These are phyloP conservation scores for Papiliotrema fonsecae DNA, from an alignment of 1,284 basidiomycete genomes.

Conservation along the genomic window DNA sequence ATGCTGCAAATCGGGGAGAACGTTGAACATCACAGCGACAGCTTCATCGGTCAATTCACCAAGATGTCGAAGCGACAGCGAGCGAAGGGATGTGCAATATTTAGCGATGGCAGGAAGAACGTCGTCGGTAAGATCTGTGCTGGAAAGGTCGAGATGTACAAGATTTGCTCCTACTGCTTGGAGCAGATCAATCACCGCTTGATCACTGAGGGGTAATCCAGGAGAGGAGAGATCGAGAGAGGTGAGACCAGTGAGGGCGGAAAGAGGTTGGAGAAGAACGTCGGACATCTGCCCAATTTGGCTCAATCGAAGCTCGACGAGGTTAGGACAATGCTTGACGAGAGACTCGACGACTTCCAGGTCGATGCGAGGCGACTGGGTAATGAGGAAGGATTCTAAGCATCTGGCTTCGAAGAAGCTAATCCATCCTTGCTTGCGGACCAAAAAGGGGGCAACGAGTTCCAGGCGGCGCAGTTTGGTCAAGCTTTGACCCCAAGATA, in stretches of 20 bases:
- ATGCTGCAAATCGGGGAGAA: slow-evolving; percentile 49
- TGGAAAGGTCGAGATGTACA: slow-evolving; percentile 61
- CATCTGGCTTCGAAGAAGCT: slow-evolving; percentile 63
- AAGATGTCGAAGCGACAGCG: slow-evolving; percentile 59
- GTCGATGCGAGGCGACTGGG: slow-evolving; percentile 84
- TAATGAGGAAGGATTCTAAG: slow-evolving; percentile 73
- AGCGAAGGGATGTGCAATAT: slow-evolving; percentile 54
- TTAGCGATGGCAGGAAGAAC: slow-evolving; percentile 60
- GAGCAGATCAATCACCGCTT: slow-evolving; percentile 59
- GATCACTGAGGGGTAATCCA: slow-evolving; percentile 53
- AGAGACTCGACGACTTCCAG: slow-evolving; percentile 63
- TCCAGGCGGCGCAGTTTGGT: slow-evolving; percentile 66
- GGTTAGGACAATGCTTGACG: slow-evolving; percentile 57
- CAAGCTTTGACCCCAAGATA: slow-evolving; percentile 61
- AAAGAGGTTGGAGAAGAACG: slow-evolving; percentile 58
- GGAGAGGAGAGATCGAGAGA: slow-evolving; percentile 41
- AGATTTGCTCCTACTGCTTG: slow-evolving; percentile 53
- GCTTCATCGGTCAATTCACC: slow-evolving; percentile 65
- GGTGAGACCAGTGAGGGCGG: slow-evolving; percentile 39
- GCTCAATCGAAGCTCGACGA: slow-evolving; percentile 69
- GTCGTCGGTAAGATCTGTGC: slow-evolving; percentile 55
- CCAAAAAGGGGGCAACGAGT: slow-evolving; percentile 84
- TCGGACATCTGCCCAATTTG: slow-evolving; percentile 72
- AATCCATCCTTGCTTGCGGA: slow-evolving; percentile 70
- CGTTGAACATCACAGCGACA: slow-evolving; percentile 62